phyloP scores from a whole-genome alignment of 495 filamentous ascomycete species.

The Penicillium malachiteum region DNA sequence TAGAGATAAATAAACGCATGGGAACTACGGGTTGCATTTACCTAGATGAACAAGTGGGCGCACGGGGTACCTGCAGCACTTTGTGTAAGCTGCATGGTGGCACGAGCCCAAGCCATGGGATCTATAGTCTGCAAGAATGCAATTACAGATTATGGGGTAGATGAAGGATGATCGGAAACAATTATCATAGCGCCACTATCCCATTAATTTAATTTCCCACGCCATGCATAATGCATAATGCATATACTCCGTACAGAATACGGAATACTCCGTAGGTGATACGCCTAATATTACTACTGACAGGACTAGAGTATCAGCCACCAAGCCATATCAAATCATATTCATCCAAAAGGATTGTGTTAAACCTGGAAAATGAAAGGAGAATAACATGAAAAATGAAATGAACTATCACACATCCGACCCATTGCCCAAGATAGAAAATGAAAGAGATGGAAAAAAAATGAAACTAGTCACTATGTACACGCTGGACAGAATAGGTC shows the following conservation, averaged over 20 bases:
- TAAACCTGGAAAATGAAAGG: background rate
- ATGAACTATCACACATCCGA: no score
- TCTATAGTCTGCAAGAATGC: background rate
- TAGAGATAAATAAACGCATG: slow-evolving; percentile 10
- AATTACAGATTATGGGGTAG: no score
- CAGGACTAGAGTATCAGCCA: no score
- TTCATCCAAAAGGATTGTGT: no score
- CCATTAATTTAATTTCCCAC: no score
- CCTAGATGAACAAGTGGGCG: background rate
- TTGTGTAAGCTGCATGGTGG: slow-evolving; percentile 3
- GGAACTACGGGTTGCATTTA: slow-evolving; percentile 12
- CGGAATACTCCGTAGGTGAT: no score
- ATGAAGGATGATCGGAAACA: no score
- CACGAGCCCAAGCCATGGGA: slow-evolving; percentile 1
- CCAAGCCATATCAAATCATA: no score
- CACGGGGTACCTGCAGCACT: background rate
- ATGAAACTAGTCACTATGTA: slow-evolving; percentile 25
- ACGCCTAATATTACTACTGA: no score
- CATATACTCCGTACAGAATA: no score
- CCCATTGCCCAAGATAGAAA: background rate
- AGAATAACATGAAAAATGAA: background rate
- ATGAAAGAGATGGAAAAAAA: slow-evolving; percentile 2
- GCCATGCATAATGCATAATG: no score
- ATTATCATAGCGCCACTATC: no score
- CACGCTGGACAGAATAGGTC: slow-evolving; percentile 43